Percentiles rank a stretch among this genome's conserved stretches.
Evolutionary conservation across 1,284 basidiomycete species (phyloP).

Genomic region (Marasmius oreades): DNA sequence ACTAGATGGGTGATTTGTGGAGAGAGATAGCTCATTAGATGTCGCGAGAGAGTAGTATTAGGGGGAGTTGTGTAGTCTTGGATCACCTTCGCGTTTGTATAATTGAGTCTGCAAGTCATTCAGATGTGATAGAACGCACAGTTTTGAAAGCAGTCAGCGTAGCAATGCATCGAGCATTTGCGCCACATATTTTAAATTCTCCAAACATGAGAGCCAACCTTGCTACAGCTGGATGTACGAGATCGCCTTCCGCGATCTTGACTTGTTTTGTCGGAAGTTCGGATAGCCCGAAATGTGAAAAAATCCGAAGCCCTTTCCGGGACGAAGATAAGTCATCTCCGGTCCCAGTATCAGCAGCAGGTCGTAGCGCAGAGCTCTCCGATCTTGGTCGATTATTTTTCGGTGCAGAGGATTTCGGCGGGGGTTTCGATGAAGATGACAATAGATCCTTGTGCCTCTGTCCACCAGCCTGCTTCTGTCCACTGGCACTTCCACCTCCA

Average conservation of each 20-base stretch:
- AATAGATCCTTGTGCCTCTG: constrained; percentile 30
- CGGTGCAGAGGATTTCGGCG: constrained; percentile 13
- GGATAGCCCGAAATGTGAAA: constrained; percentile 77
- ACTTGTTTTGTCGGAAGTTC: constrained; percentile 46
- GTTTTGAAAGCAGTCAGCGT: constrained; percentile 82
- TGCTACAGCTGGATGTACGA: constrained; percentile 76
- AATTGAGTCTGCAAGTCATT: constrained; percentile 5
- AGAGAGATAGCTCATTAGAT: constrained; percentile 84
- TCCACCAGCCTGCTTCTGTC: constrained; percentile 26
- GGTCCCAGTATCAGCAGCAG: constrained; percentile 29
- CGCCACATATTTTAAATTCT: constrained; percentile 37
- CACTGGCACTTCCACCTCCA: constrained; percentile 16
- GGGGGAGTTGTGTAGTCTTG: constrained; percentile 82
- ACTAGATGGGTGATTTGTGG: constrained; percentile 91
- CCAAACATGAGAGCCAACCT: constrained; percentile 80
- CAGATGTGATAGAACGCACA: constrained; percentile 40
- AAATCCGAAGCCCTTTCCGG: constrained; percentile 61
- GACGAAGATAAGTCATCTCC: constrained; percentile 17
- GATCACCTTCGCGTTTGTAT: constrained; percentile 59
- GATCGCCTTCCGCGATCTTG: constrained; percentile 61
- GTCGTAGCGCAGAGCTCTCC: background rate
- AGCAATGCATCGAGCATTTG: constrained; percentile 88
- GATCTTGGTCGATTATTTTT: constrained; percentile 11
- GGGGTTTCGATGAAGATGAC: constrained; percentile 15
- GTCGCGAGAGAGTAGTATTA: constrained; percentile 80